These are phyloP conservation scores for Rhizopogon salebrosus DNA, from an alignment of 768 basidiomycete genomes.

Conservation along the genomic window DNA sequence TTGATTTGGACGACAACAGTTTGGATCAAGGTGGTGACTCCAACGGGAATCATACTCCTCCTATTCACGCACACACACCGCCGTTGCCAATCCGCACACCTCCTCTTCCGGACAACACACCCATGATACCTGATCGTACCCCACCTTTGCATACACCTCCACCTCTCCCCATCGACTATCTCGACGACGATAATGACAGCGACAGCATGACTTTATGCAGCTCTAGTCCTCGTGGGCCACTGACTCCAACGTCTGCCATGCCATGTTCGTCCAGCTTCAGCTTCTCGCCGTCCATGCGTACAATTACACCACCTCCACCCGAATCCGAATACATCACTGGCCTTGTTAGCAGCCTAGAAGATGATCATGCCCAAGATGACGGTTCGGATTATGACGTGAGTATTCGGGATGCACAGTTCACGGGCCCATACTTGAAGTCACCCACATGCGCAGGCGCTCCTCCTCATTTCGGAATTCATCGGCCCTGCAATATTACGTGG, in stretches of 20 bases:
- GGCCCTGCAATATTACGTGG: constrained; percentile 40
- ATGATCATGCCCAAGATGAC: constrained; percentile 33
- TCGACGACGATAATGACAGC: constrained; percentile 22
- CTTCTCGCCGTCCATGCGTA: constrained; percentile 23
- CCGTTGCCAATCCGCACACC: not conserved
- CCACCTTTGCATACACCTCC: constrained; percentile 4
- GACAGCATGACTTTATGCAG: constrained; percentile 22
- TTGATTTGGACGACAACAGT: constrained; percentile 47
- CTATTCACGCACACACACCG: not conserved
- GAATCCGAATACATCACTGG: constrained; percentile 68
- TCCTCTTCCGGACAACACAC: not conserved
- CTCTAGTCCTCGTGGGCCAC: constrained; percentile 24
- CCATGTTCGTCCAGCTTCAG: constrained; percentile 24
- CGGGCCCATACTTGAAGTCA: constrained; percentile 14
- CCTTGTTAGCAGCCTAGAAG: constrained; percentile 51
- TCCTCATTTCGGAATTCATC: constrained; percentile 56
- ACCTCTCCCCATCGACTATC: constrained; percentile 19
- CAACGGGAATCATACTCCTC: not conserved
- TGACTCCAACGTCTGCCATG: constrained; percentile 26
- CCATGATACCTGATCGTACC: constrained; percentile 1
- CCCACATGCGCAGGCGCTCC: constrained; percentile 42
- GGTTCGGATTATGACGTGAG: constrained; percentile 66
- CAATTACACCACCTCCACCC: constrained; percentile 28
- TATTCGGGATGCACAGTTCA: constrained; percentile 19
- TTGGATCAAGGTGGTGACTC: constrained; percentile 15